A percentile compares a stretch with the other conserved stretches of the same genome.
Evolutionary conservation across 768 basidiomycete genomes (phyloP).

Genomic region (Gymnopilus junonius): DNA sequence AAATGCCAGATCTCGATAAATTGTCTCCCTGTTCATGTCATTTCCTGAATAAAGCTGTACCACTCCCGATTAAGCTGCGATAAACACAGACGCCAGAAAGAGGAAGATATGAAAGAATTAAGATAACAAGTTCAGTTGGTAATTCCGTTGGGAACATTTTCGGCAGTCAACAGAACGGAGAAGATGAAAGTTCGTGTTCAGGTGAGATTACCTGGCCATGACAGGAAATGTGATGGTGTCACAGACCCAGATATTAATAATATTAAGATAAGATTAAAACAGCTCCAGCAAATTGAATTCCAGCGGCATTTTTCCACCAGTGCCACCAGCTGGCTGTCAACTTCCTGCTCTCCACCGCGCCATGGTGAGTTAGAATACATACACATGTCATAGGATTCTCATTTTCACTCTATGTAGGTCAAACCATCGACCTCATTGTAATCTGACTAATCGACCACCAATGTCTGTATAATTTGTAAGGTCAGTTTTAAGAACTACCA

Average conservation of each 20-base stretch:
- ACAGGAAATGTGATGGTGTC: not conserved
- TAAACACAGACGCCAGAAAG: slow-evolving; percentile 9
- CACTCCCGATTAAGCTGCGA: slow-evolving; percentile 6
- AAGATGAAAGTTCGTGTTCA: not conserved
- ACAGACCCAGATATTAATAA: not conserved
- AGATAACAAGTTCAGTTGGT: slow-evolving; percentile 16
- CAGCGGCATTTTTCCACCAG: too few species aligned
- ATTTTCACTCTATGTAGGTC: too few species aligned
- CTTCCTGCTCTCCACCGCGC: too few species aligned
- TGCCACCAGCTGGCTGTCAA: too few species aligned
- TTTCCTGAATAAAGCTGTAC: slow-evolving; percentile 39
- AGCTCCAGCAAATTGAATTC: too few species aligned
- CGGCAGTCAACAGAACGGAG: not conserved
- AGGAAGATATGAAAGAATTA: slow-evolving; percentile 20
- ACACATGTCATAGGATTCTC: too few species aligned
- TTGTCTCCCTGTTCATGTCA: slow-evolving; percentile 43
- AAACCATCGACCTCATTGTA: too few species aligned
- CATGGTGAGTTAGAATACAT: too few species aligned
- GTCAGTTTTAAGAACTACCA: too few species aligned
- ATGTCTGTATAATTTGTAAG: too few species aligned
- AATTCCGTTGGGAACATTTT: slow-evolving; percentile 15
- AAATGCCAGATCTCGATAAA: slow-evolving; percentile 64
- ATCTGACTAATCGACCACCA: too few species aligned
- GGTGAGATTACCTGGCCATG: not conserved
- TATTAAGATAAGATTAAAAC: not conserved